Percentiles rank a stretch among this genome's conserved stretches.
Evolutionary conservation across 192 early-diverging fungal species (phyloP).

Genomic region (Coemansia sp.): DNA sequence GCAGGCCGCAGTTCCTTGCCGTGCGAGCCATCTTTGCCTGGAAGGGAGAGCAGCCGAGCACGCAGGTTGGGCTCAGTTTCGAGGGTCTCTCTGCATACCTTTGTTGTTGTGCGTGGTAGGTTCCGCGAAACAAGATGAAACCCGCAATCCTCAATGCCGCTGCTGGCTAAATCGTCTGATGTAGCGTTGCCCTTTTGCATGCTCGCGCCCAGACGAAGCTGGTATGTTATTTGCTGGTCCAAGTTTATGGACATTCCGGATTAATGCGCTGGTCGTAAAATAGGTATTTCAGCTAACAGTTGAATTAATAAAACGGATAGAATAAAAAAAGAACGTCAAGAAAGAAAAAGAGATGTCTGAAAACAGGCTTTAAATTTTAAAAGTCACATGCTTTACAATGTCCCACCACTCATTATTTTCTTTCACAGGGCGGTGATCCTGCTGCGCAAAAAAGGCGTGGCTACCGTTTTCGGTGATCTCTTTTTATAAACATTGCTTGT

Average conservation of each 20-base stretch:
- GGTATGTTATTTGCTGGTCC: conserved; percentile 43
- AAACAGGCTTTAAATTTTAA: too few species aligned
- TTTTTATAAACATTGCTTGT: background rate
- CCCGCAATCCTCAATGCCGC: conserved; percentile 12
- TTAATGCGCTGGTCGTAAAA: background rate
- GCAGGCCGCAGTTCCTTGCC: conserved; percentile 6
- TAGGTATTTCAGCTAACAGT: background rate
- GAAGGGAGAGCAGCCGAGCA: conserved; percentile 16
- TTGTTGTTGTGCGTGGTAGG: conserved; percentile 46
- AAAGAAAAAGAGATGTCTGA: too few species aligned
- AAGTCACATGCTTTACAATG: background rate
- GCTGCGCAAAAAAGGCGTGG: too few species aligned
- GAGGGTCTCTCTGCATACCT: conserved; percentile 43
- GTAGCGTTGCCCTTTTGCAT: conserved; percentile 6
- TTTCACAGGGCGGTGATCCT: too few species aligned
- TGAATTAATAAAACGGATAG: background rate
- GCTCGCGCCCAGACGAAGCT: conserved; percentile 25
- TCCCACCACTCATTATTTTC: background rate
- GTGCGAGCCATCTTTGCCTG: background rate
- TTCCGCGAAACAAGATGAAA: conserved; percentile 48
- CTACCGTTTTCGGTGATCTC: too few species aligned
- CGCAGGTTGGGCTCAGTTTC: conserved; percentile 31
- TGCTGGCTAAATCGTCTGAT: background rate
- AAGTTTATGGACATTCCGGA: conserved; percentile 49
- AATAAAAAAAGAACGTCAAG: background rate